Evolutionary conservation across 2,329 filamentous ascomycete species (phyloP).

Genomic region (Colletotrichum magnum): DNA sequence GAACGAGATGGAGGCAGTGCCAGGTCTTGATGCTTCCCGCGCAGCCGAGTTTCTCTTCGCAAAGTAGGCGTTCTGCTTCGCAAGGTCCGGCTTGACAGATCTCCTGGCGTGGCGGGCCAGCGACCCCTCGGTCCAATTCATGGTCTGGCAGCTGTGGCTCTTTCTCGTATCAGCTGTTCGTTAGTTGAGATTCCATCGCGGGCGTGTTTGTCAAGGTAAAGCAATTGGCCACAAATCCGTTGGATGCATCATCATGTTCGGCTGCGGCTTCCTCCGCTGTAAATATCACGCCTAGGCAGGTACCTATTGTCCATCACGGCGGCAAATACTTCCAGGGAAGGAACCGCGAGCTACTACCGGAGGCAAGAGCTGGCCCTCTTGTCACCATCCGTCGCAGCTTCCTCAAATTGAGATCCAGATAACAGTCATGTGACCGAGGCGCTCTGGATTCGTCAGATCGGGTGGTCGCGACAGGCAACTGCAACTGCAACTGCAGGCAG

Average conservation of each 20-base stretch:
- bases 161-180: background rate
- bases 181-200: background rate
- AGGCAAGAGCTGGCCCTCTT: background rate
- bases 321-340: too few relatives aligned
- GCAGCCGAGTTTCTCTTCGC: constrained; percentile 48
- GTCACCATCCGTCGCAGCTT: background rate
- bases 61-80: constrained; percentile 56
- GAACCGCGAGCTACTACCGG: too few relatives aligned
- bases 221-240: background rate
- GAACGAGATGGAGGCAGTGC: constrained; percentile 44
- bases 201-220: background rate
- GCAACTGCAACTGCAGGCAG: background rate
- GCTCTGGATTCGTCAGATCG: background rate
- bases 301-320: too few relatives aligned
- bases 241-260: too few relatives aligned
- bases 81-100: constrained; percentile 50
- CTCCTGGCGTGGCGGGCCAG: constrained; percentile 54
- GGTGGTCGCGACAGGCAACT: too few relatives aligned
- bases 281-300: too few relatives aligned
- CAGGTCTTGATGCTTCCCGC: background rate
- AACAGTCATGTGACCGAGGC: constrained; percentile 13
- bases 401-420: background rate
- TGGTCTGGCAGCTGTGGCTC: constrained; percentile 38
- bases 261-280: too few relatives aligned
- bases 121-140: constrained; percentile 60